Conservation (phyloP, 1,284 basidiomycete species). For the Hemileia vastatrix region DNA sequence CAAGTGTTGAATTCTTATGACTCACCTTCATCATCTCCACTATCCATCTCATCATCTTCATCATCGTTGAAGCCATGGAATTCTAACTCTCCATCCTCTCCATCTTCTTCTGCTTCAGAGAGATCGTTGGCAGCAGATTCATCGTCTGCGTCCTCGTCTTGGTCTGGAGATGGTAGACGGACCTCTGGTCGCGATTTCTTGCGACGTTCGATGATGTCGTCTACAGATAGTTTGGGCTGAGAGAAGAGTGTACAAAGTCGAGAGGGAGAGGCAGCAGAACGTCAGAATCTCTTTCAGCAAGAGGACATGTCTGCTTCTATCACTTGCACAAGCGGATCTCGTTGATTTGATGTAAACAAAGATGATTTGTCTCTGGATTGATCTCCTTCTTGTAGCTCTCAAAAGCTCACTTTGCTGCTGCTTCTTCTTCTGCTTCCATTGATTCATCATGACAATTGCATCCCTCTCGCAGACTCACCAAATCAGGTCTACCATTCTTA, state of each 20-base stretch:
- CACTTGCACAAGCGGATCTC: no score
- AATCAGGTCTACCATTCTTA: no score
- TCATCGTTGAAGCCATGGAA: background rate
- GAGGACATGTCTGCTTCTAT: background rate
- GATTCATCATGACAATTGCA: no score
- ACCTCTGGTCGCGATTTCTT: background rate
- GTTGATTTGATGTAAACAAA: no score
- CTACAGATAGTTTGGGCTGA: constrained; percentile 27
- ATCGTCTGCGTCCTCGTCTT: background rate
- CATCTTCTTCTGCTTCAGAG: constrained; percentile 31
- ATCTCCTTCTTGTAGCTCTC: no score
- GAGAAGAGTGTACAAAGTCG: background rate
- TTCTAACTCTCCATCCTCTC: constrained; percentile 24
- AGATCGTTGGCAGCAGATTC: background rate
- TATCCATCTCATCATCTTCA: background rate
- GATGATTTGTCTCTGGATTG: no score
- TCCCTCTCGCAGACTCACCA: no score
- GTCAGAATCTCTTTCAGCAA: background rate
- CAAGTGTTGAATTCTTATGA: background rate
- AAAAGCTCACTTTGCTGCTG: no score
- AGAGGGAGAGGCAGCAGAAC: background rate
- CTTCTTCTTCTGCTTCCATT: no score
- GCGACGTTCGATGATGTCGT: constrained; percentile 40
- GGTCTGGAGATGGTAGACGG: background rate
- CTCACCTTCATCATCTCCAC: constrained; percentile 1